phyloP scores from a whole-genome alignment of 2,329 filamentous ascomycete genomes.

The Xylariaceae sp. region DNA sequence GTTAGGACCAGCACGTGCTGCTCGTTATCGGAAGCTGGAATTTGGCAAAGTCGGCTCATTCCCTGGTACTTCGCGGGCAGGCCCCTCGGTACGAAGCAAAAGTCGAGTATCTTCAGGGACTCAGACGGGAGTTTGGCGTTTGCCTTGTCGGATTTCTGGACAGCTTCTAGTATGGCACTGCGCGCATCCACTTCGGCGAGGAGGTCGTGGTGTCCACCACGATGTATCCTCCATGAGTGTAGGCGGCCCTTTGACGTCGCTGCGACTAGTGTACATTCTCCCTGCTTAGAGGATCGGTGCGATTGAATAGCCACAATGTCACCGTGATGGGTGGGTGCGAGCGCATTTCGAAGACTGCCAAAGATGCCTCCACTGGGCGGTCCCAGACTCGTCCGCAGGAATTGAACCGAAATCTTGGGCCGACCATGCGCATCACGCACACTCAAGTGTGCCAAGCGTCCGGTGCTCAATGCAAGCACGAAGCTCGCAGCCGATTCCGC shows the following conservation, averaged over 20 bases:
- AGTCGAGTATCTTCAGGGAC: slow-evolving; percentile 70
- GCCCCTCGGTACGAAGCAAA: slow-evolving; percentile 57
- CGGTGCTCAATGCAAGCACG: slow-evolving; percentile 75
- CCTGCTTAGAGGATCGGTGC: slow-evolving; percentile 62
- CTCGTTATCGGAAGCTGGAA: slow-evolving; percentile 41
- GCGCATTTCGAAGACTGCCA: slow-evolving; percentile 69
- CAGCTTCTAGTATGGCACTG: slow-evolving; percentile 52
- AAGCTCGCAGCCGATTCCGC: slow-evolving; percentile 81
- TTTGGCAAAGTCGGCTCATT: slow-evolving; percentile 43
- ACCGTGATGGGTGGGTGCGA: slow-evolving; percentile 64
- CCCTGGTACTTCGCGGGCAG: slow-evolving; percentile 42
- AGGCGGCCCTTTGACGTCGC: slow-evolving; percentile 70
- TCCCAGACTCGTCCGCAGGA: slow-evolving; percentile 57
- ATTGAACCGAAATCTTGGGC: slow-evolving; percentile 69
- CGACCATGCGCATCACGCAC: slow-evolving; percentile 82
- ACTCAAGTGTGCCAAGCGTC: slow-evolving; percentile 78
- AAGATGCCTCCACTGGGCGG: slow-evolving; percentile 60
- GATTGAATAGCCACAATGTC: slow-evolving; percentile 76
- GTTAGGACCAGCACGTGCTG: slow-evolving; percentile 57
- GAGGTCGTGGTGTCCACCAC: slow-evolving; percentile 74
- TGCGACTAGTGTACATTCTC: slow-evolving; percentile 77
- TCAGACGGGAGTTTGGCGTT: slow-evolving; percentile 43
- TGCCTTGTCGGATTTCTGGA: slow-evolving; percentile 48
- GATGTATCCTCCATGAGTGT: slow-evolving; percentile 82
- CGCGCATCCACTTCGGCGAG: slow-evolving; percentile 65